phyloP scores from a whole-genome alignment of 768 basidiomycete genomes.

The Hypholoma fasciculare region DNA sequence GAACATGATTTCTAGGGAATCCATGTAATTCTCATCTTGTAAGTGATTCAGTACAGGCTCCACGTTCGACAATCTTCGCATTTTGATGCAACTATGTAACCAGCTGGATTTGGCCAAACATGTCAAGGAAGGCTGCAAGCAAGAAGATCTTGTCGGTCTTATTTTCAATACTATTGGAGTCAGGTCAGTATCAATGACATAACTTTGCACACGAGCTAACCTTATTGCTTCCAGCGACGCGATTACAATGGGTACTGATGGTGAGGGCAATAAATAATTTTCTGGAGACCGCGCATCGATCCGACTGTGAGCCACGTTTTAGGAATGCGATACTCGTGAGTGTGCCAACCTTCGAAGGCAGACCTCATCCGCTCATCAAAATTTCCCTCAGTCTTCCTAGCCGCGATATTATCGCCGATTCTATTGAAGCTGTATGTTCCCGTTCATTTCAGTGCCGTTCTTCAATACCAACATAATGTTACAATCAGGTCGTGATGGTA shows the following conservation, averaged over 20 bases:
- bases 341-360: constrained; percentile 10
- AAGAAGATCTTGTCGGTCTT: constrained; percentile 79
- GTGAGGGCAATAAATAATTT: constrained; percentile 35
- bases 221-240: constrained; percentile 51
- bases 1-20: constrained; percentile 51
- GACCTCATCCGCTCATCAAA: background rate
- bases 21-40: constrained; percentile 86
- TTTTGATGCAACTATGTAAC: background rate
- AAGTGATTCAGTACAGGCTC: constrained; percentile 17
- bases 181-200: constrained; percentile 43
- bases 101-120: constrained; percentile 79
- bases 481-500: constrained; percentile 56
- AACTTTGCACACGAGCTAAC: background rate
- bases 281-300: background rate
- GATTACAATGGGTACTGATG: constrained; percentile 89
- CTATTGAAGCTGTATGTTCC: constrained; percentile 70
- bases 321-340: constrained; percentile 90
- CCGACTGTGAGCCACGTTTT: background rate
- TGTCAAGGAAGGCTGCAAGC: constrained; percentile 80
- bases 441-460: background rate
- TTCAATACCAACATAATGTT: background rate
- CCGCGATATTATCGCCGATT: constrained; percentile 89
- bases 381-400: constrained; percentile 61
- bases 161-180: constrained; percentile 87
- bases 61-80: background rate